Evolutionary conservation across 106 monocot species (phyloP), one percentile per base, ranked within the genome.

Genomic region (Dactylorhiza incarnata): DNA sequence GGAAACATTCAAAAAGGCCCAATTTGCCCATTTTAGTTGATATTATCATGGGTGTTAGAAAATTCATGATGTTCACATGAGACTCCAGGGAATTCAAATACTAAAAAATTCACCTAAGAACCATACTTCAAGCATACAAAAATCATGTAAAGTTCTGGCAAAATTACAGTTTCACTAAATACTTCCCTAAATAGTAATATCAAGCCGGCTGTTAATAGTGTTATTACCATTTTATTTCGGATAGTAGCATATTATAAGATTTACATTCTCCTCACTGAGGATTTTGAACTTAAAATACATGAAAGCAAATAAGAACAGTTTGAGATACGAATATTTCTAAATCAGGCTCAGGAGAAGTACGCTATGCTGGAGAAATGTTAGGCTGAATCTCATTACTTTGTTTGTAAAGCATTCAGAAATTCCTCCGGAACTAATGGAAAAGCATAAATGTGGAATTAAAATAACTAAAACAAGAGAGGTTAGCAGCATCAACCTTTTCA

Each of bases 401-500:
- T 45, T 15, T 45, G 45, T 69, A 45, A 69, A 45, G 13, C 13
- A 29, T 65, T 13, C 29, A 65, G 26, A 29, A 66, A 45, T 1
- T 69, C 69, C 45, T 69, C 69, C 1, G 45, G 5, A 69, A 16
- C 11, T 9, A 69, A 16, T 17, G 9, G 69, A 69, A 46, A 69
- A 69, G 3, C 25, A 65, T 65, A 11, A 13, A 65, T 26, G 24
- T 5, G n/a, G 2, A 54, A 2, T 54, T 16, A 25, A 43, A 68
- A 68, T 43, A 7, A 69, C 14, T 17, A 69, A 23, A n/a, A 48
- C 23, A n/a, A 20, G 19, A 48, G 49, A 49, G 49, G 49, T 72
- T 49, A 4, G 22, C 15, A 48, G 19, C 45, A 49, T 70, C 6
- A 73, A 90, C 90, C 87, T 83, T 88, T 74, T 94, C 94, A 26